Evolutionary conservation across 257 asterid genomes (phyloP), one percentile per base, ranked within the genome.

Genomic region (Nicotiana obtusifolia): DNA sequence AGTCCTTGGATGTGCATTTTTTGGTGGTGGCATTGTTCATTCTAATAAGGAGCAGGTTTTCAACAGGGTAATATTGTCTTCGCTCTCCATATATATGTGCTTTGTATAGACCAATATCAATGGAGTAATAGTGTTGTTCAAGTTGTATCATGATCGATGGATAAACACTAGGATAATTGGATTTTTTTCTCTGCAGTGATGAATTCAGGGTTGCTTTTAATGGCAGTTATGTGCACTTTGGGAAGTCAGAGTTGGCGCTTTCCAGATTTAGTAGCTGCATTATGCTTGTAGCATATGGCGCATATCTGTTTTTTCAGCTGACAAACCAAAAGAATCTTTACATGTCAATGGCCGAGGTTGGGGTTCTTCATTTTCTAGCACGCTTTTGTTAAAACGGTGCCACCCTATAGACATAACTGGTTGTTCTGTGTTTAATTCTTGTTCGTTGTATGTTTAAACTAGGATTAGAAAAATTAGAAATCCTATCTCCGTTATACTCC

Each of bases 171-270:
- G 77, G 77, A 68, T 37, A 37, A 68, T 67, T 67, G 10, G 31
- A 33, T 37, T 6, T 61, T 20, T 8, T 60, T 3, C 65, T 85
- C 90, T 80, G 95, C 93, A 44, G 88, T 82, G 67, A 89, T 93
- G 93, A 92, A 88, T 81, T 93, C 94, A 1, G 95, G 95, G 76
- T 89, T 93, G 91, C 93, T 93, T 75, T 86, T 92, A 86, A 92
- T 93, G 94, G 98, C 95, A 54, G 98, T 93, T n/a, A 93, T 93
- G 98, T 90, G 98, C 95, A 92, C 73, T 87, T 86, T 84, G 97
- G 98, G 64, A 90, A 91, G 87, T 93, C 98, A 35, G 95, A 89
- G 90, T 85, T 93, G 37, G 93, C 93, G 24, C 98, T 93, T 90
- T 93, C 98, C 49, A 89, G 98, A 83, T 92, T 93, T 85, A 93